A percentile compares a stretch with the other conserved stretches of the same genome.
Conservation (phyloP, 2,329 filamentous ascomycete species). For the Thermoascus crustaceus region DNA sequence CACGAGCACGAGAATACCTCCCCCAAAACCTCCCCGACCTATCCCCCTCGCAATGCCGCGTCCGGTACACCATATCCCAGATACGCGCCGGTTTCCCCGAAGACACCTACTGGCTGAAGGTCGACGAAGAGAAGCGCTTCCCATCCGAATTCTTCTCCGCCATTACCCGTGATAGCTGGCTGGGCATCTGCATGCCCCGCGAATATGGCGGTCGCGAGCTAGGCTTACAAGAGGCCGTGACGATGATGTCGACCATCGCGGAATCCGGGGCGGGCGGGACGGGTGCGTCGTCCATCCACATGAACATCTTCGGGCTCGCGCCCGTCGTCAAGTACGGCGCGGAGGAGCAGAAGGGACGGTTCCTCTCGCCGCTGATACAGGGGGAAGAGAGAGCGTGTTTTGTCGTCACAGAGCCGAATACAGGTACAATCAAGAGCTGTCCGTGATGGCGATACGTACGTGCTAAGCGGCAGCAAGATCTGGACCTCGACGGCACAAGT, state of each 20-base stretch:
- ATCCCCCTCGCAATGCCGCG: conserved; percentile 33
- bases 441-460: conserved; percentile 27
- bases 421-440: conserved; percentile 34
- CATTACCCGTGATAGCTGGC: conserved; percentile 36
- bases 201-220: conserved; percentile 36
- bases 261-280: conserved; percentile 39
- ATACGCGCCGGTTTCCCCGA: conserved; percentile 36
- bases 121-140: conserved; percentile 31
- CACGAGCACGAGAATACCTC: conserved; percentile 13
- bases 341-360: conserved; percentile 35
- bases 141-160: conserved; percentile 34
- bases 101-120: conserved; percentile 37
- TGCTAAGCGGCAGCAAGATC: conserved; percentile 35
- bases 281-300: conserved; percentile 37
- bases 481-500: conserved; percentile 41
- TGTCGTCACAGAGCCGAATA: conserved; percentile 37
- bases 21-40: conserved; percentile 26
- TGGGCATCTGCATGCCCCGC: conserved; percentile 39
- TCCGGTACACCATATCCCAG: conserved; percentile 38
- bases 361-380: conserved; percentile 32
- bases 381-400: conserved; percentile 37
- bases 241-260: conserved; percentile 43
- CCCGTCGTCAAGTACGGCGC: conserved; percentile 39
- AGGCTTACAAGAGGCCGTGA: conserved; percentile 36
- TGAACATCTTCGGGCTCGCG: conserved; percentile 42